Percentiles rank a stretch among this genome's conserved stretches.
phyloP scores from a whole-genome alignment of 2,329 filamentous ascomycete species.

The Coniochaeta sp. region DNA sequence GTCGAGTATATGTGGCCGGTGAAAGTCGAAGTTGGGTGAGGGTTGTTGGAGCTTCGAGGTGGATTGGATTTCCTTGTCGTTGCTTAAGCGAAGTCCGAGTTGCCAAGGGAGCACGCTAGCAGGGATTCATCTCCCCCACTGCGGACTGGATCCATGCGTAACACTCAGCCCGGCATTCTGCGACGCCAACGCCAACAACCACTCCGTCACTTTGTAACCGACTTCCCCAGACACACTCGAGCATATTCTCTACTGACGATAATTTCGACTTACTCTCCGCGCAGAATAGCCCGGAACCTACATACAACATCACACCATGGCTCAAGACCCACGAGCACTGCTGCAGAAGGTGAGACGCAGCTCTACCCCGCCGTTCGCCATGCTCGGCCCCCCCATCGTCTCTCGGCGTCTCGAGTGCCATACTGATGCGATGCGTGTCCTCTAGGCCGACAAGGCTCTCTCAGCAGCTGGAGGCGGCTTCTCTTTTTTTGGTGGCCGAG shows the following conservation, averaged over 20 bases:
- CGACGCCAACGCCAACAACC: not conserved
- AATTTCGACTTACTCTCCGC: not conserved
- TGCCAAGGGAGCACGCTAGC: no score
- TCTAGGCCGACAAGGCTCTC: slow-evolving; percentile 79
- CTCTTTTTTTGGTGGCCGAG: slow-evolving; percentile 77
- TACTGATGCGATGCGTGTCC: not conserved
- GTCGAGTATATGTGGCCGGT: no score
- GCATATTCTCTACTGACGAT: not conserved
- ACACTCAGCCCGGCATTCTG: not conserved
- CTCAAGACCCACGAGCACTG: slow-evolving; percentile 17
- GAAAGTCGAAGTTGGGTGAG: no score
- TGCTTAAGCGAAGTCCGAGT: no score
- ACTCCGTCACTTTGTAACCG: not conserved
- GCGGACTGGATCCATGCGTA: no score
- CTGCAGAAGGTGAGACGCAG: slow-evolving; percentile 15
- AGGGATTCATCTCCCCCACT: no score
- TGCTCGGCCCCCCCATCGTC: not conserved
- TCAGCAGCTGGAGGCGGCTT: slow-evolving; percentile 72
- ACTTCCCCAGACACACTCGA: not conserved
- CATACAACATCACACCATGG: slow-evolving; percentile 11
- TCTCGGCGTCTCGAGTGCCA: not conserved
- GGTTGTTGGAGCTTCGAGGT: no score
- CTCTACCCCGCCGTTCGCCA: slow-evolving; percentile 1
- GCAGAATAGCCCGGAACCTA: not conserved
- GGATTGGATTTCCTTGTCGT: no score